Percentiles rank a stretch among this genome's conserved stretches.
These are phyloP conservation scores for Tetracladium maxilliforme DNA, from an alignment of 2,329 filamentous ascomycete genomes.

Conservation along the genomic window DNA sequence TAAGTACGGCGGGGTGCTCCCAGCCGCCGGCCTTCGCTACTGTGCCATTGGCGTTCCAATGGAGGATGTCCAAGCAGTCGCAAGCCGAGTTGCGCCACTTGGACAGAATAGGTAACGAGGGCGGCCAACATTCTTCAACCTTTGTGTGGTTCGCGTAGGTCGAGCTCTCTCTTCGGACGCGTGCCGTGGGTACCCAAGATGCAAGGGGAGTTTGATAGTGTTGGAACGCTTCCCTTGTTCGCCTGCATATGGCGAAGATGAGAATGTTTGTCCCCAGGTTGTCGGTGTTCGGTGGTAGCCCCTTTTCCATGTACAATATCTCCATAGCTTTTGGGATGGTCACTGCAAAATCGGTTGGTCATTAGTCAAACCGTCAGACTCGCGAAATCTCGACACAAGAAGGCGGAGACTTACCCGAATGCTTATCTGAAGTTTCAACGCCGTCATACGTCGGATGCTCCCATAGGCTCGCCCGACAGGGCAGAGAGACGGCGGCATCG, in stretches of 20 bases:
- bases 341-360: too few species aligned
- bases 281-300: constrained; percentile 13
- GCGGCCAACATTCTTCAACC: constrained; percentile 4
- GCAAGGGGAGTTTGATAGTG: constrained; percentile 13
- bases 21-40: constrained; percentile 30
- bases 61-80: constrained; percentile 36
- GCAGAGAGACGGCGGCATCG: too few species aligned
- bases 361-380: too few species aligned
- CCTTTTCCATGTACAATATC: constrained; percentile 18
- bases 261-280: constrained; percentile 19
- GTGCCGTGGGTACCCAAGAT: too few species aligned
- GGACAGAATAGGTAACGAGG: constrained; percentile 9
- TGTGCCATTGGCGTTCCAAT: constrained; percentile 39
- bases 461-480: too few species aligned
- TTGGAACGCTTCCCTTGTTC: constrained; percentile 14
- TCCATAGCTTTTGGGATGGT: constrained; percentile 12
- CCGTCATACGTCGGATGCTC: too few species aligned
- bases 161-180: too few species aligned
- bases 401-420: too few species aligned
- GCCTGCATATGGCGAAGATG: constrained; percentile 18
- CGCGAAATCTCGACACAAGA: too few species aligned
- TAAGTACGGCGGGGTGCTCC: constrained; percentile 37
- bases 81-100: constrained; percentile 28
- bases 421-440: too few species aligned
- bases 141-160: constrained; percentile 18